phyloP scores from a whole-genome alignment of 164 flowering plant species.

The Chimonanthus salicifolius region DNA sequence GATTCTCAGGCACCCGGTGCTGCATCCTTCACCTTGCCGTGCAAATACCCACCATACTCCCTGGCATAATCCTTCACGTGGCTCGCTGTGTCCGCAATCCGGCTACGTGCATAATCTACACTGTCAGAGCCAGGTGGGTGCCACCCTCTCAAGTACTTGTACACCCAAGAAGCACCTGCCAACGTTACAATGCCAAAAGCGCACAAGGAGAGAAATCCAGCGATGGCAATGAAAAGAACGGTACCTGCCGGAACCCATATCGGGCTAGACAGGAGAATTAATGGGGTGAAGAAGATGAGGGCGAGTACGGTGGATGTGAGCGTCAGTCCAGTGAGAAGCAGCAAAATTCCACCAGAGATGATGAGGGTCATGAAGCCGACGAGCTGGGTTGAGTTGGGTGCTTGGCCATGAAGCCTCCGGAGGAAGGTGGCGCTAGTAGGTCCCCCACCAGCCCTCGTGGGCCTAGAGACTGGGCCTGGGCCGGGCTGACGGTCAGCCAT shows the following conservation, averaged over 20 bases:
- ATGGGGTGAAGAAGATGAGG: conserved; percentile 54
- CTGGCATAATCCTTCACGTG: conserved; percentile 74
- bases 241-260: conserved; percentile 66
- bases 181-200: conserved; percentile 37
- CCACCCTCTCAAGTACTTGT: conserved; percentile 52
- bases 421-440: conserved; percentile 18
- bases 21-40: conserved; percentile 71
- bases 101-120: conserved; percentile 63
- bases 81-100: conserved; percentile 76
- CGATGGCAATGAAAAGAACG: conserved; percentile 33
- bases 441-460: neutral
- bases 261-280: conserved; percentile 67
- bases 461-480: conserved; percentile 3
- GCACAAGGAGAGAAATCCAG: conserved; percentile 39
- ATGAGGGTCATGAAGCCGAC: conserved; percentile 56
- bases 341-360: conserved; percentile 50
- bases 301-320: conserved; percentile 50
- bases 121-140: conserved; percentile 65
- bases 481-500: conserved; percentile 34
- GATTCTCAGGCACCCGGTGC: conserved; percentile 75
- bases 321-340: conserved; percentile 64
- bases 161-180: conserved; percentile 57
- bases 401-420: conserved; percentile 34
- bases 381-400: conserved; percentile 56
- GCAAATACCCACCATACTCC: conserved; percentile 81